Conservation (phyloP, 768 basidiomycete species). For the Suillus variegatus region DNA sequence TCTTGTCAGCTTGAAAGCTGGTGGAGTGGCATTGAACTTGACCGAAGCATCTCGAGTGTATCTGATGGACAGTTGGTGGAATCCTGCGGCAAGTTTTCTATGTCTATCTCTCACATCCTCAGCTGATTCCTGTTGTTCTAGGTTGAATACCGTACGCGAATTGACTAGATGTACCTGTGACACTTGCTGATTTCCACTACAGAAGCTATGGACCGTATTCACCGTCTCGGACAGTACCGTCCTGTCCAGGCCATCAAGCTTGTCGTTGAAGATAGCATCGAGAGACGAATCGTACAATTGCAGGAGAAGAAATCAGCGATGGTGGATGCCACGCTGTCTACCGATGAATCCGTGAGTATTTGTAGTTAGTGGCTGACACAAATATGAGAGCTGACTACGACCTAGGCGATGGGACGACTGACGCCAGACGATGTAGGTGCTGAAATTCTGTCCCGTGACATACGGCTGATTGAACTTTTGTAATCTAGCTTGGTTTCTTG, state of each 20-base stretch:
- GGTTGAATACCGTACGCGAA: constrained; percentile 77
- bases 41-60: constrained; percentile 93
- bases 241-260: constrained; percentile 94
- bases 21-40: constrained; percentile 88
- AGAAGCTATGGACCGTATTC: constrained; percentile 98
- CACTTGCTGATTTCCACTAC: constrained; percentile 18
- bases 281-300: constrained; percentile 89
- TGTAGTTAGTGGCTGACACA: not conserved
- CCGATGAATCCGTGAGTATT: constrained; percentile 70
- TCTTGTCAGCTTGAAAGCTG: constrained; percentile 93
- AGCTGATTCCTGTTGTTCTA: constrained; percentile 18
- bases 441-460: not conserved
- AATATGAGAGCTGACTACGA: constrained; percentile 16
- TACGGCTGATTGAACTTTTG: constrained; percentile 11
- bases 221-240: constrained; percentile 91
- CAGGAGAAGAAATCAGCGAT: constrained; percentile 98
- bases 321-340: constrained; percentile 84
- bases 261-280: constrained; percentile 95
- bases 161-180: not conserved
- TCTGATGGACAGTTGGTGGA: constrained; percentile 99
- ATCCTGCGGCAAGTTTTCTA: constrained; percentile 71
- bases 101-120: constrained; percentile 6
- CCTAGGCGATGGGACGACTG: constrained; percentile 87
- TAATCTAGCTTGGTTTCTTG: constrained; percentile 42
- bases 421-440: constrained; percentile 76